Conservation (phyloP, 2,329 filamentous ascomycete genomes). For the Ambrosiella beaveri region DNA sequence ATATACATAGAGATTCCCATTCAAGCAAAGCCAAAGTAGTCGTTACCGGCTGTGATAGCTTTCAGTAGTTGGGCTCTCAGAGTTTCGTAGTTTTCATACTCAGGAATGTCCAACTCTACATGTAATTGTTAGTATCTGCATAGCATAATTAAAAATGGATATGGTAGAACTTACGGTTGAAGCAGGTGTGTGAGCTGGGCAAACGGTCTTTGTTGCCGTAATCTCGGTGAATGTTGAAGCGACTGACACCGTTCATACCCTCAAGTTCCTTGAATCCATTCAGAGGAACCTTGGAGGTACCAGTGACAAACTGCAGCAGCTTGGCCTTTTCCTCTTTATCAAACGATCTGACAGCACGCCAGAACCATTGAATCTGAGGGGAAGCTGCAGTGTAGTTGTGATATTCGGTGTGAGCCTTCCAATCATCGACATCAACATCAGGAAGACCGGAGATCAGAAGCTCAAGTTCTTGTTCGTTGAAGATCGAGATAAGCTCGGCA, state of each 20-base stretch:
- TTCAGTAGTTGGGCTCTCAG: constrained; percentile 79
- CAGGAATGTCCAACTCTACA: constrained; percentile 86
- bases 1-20: constrained; percentile 5
- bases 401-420: constrained; percentile 98
- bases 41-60: constrained; percentile 92
- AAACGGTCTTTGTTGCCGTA: constrained; percentile 92
- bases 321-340: constrained; percentile 98
- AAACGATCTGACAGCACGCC: constrained; percentile 89
- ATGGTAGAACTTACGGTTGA: constrained; percentile 65
- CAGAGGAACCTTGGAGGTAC: constrained; percentile 92
- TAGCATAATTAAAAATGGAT: background rate
- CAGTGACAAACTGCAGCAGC: constrained; percentile 91
- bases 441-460: constrained; percentile 90
- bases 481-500: constrained; percentile 83
- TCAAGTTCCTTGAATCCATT: constrained; percentile 99
- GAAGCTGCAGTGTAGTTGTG: constrained; percentile 93
- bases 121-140: background rate
- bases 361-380: constrained; percentile 98
- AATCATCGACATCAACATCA: constrained; percentile 95
- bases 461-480: constrained; percentile 96
- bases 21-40: constrained; percentile 95
- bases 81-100: constrained; percentile 91
- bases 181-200: constrained; percentile 94
- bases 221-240: constrained; percentile 97
- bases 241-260: constrained; percentile 95